Evolutionary conservation across 148 eudicot genomes (phyloP), one percentile per base, ranked within the genome.

Genomic region (Nepenthes gracilis): DNA sequence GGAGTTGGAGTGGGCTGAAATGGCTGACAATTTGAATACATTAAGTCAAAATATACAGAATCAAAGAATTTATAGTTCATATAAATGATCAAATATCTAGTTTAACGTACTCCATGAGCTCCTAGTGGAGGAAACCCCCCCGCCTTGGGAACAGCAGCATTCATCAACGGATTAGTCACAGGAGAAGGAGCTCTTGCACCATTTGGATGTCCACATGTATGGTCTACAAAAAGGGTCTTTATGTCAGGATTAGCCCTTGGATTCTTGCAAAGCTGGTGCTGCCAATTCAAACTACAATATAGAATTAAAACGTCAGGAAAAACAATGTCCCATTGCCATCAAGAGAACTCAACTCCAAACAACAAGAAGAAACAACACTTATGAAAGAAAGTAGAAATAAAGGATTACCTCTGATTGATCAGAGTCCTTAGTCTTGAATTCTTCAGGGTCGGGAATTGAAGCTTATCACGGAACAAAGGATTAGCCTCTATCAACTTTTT

Each of bases 181-280:
- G 94, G 96, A 7, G 94, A 88, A 9, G 91, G 85, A 9, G 94
- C 86, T 57, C 78, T 84, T 32, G 94, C 90, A 57, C 96, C 96
- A 76, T 92, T 92, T 57, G 86, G 82, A 48, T 84, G 85, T 60
- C 94, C 96, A 73, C 98, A 92, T 61, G 90, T 68, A 73, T 92
- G 98, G 69, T 92, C 98, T 9, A 85, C 75, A 74, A 92, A 88
- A 47, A 92, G 88, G 36, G 98, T 88, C 77, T 92, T 88, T 64
- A 92, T 85, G 63, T 92, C 96, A 2, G 98, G 98, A 71, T 84
- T 85, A 60, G 88, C 67, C 78, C 83, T 82, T 34, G 98, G 98
- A 72, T 70, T 85, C 78, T 92, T 92, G 75, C 98, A 92, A 37
- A 92, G 83, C 70, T 85, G 96, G 64, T 92, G 98, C 70, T 92